Base-by-base conservation (phyloP, 305 asterid genomes). In the Solanum aculeatissimum region DNA sequence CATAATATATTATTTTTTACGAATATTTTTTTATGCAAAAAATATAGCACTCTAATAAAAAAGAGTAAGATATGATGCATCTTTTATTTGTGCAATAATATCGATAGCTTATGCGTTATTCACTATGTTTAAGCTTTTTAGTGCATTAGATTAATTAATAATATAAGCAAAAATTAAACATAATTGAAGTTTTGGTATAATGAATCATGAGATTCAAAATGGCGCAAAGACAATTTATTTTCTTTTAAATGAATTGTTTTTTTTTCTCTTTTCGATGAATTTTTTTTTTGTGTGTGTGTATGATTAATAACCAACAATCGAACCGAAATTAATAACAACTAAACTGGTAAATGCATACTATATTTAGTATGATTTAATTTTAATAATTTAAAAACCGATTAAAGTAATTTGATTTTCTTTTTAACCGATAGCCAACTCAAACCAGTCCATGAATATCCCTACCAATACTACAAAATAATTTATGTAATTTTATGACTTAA, bases 401-500 rank as follows among this genome's bases (percentile, higher is more conserved):
- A 55, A 19, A 55, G 9, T 55, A 5, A 0, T 57, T 19, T 8
- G 2, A 53, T 53, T 53, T 3, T 35, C 32, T 35, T 35, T 35
- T 53, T 53, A 16, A 53, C 1, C 0, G 16, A 55, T 55, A 19
- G 19, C 0, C 27, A 2, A 55, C 8, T 2, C 6, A 19, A 55
- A 19, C 0, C 13, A 1, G 0, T 0, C 0, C 6, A 3, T 55
- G 13, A 55, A 55, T 2, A 55, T 4, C 0, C 2, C n/a, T 55
- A 55, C 9, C 6, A 2, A 54, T 21, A 54, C 40, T 35, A 35
- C 0, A 35, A 35, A 5, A 5, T 35, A 35, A 5, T 35, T 35
- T 35, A 35, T 6, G 40, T 35, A 35, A 35, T 35, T 35, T 35
- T 35, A 35, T 35, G 40, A 57, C 63, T 4, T 9, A 57, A 9